Evolutionary conservation across 192 early-diverging fungal species (phyloP).

Genomic region (Podila minutissima): DNA sequence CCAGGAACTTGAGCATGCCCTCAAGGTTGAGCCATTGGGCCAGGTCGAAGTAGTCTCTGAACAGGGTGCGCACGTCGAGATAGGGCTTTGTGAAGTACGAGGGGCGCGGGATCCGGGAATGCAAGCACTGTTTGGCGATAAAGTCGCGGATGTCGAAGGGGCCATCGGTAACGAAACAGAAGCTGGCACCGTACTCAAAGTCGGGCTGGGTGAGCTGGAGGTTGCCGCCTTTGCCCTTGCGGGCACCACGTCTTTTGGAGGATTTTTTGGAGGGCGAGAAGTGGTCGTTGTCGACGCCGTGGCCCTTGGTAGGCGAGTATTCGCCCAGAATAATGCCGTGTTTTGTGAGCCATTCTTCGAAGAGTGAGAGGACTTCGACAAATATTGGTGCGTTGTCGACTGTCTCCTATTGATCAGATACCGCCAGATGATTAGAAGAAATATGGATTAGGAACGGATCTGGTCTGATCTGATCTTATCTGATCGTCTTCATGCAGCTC

Average conservation of each 20-base stretch:
- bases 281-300: not conserved
- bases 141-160: slow-evolving; percentile 90
- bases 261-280: not conserved
- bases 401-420: slow-evolving; percentile 19
- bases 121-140: slow-evolving; percentile 77
- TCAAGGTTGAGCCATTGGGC: slow-evolving; percentile 60
- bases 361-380: slow-evolving; percentile 34
- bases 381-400: slow-evolving; percentile 50
- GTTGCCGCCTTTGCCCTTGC: not conserved
- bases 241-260: not conserved
- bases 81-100: slow-evolving; percentile 68
- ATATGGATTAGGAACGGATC: too few species aligned
- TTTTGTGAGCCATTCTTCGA: slow-evolving; percentile 49
- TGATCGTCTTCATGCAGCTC: not conserved
- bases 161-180: slow-evolving; percentile 60
- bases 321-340: slow-evolving; percentile 37
- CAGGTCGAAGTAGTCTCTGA: slow-evolving; percentile 62
- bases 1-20: slow-evolving; percentile 70
- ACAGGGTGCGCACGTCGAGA: slow-evolving; percentile 72
- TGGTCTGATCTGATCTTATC: too few species aligned
- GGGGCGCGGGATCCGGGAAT: slow-evolving; percentile 65
- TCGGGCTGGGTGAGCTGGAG: slow-evolving; percentile 11
- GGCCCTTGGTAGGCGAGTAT: not conserved
- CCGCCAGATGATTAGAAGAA: not conserved
- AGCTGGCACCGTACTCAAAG: slow-evolving; percentile 25